Evolutionary conservation across 2,329 filamentous ascomycete genomes (phyloP).

Genomic region (Aspergillus oerlinghausenensis): DNA sequence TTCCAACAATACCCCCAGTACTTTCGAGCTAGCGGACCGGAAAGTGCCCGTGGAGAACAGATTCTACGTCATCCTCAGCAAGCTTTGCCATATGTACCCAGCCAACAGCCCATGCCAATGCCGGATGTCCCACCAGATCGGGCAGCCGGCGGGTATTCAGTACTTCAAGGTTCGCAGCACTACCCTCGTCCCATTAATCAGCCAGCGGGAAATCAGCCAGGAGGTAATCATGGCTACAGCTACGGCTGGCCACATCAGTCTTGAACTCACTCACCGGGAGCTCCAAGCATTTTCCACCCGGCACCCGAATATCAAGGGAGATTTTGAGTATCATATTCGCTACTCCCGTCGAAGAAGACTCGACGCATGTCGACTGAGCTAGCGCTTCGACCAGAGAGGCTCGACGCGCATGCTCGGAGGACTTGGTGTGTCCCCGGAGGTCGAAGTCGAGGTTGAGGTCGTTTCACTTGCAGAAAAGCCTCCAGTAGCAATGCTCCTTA

Average conservation of each 20-base stretch:
- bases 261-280: constrained; percentile 4
- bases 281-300: neutral
- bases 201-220: constrained; percentile 4
- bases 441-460: neutral
- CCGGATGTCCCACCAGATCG: constrained; percentile 11
- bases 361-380: neutral
- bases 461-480: neutral
- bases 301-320: neutral
- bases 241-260: constrained; percentile 17
- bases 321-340: neutral
- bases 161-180: constrained; percentile 9
- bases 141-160: constrained; percentile 11
- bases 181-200: constrained; percentile 10
- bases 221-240: constrained; percentile 5
- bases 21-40: constrained; percentile 11
- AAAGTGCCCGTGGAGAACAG: constrained; percentile 12
- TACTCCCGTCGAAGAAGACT: neutral
- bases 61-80: constrained; percentile 11
- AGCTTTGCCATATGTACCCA: constrained; percentile 10
- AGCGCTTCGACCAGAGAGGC: neutral
- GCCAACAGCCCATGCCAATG: constrained; percentile 19
- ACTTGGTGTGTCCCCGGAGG: neutral
- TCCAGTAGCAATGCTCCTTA: neutral
- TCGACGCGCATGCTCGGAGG: neutral
- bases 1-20: constrained; percentile 18